Conservation (phyloP, 495 filamentous ascomycete genomes). For the Neurospora sp. region DNA sequence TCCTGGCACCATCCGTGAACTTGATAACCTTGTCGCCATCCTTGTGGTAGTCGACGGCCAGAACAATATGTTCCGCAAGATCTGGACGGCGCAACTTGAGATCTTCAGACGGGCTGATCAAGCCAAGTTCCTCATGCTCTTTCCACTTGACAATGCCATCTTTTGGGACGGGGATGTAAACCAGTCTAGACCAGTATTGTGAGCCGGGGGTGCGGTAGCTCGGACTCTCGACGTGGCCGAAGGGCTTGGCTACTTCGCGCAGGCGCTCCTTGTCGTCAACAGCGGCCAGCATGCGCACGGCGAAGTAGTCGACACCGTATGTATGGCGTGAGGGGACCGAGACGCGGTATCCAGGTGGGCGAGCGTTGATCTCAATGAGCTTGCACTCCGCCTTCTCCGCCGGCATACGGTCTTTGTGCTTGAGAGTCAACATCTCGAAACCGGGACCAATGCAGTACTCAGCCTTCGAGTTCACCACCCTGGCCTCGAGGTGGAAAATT, state of each 20-base stretch:
- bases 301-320: conserved; percentile 35
- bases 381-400: conserved; percentile 10
- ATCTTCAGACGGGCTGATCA: conserved; percentile 14
- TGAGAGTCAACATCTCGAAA: too few species aligned
- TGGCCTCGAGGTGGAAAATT: too few species aligned
- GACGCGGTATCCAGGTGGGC: conserved; percentile 24
- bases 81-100: conserved; percentile 15
- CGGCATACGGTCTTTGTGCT: too few species aligned
- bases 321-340: conserved; percentile 17
- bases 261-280: conserved; percentile 18
- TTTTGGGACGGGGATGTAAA: conserved; percentile 18
- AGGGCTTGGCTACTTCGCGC: too few species aligned
- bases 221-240: too few species aligned
- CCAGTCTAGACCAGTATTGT: conserved; percentile 21
- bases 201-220: neutral
- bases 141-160: conserved; percentile 10
- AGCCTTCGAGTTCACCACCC: too few species aligned
- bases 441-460: too few species aligned
- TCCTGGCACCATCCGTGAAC: conserved; percentile 17
- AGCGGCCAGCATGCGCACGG: conserved; percentile 23
- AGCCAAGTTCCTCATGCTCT: neutral
- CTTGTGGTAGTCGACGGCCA: conserved; percentile 13
- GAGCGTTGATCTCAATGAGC: conserved; percentile 32
- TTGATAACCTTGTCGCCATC: conserved; percentile 11
- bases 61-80: conserved; percentile 11